A percentile compares a stretch with the other conserved stretches of the same genome.
phyloP scores from a whole-genome alignment of 2,329 filamentous ascomycete species.

The Blastomyces parvus region DNA sequence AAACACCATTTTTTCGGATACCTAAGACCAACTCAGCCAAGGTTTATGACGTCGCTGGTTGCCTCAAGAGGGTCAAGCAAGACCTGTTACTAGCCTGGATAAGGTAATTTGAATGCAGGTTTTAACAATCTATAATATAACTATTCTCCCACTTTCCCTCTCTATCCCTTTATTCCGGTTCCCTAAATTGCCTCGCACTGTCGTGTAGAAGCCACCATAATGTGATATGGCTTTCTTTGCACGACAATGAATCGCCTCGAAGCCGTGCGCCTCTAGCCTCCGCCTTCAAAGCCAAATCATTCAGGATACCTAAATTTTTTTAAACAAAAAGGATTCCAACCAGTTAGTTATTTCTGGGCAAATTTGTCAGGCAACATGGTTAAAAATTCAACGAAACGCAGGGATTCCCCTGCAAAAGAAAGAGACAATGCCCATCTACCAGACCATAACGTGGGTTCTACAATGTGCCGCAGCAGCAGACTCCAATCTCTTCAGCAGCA shows the following conservation, averaged over 20 bases:
- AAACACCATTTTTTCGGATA: neutral
- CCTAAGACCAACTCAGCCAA: neutral
- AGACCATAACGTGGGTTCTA: neutral
- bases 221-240: neutral
- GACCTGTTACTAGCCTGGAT: neutral
- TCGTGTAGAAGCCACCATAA: no score
- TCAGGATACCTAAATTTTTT: neutral
- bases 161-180: neutral
- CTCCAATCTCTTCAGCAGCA: neutral
- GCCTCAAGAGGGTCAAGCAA: no score
- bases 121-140: neutral
- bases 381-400: neutral
- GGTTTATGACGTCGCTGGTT: no score
- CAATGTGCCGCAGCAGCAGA: neutral
- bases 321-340: neutral
- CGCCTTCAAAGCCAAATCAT: neutral
- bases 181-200: neutral
- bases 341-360: neutral
- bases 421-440: neutral
- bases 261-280: neutral
- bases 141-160: neutral
- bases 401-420: neutral
- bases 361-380: neutral
- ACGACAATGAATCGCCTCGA: neutral
- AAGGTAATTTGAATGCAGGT: neutral